Evolutionary conservation across 345 rosid species (phyloP).

Genomic region (Citrus medica): DNA sequence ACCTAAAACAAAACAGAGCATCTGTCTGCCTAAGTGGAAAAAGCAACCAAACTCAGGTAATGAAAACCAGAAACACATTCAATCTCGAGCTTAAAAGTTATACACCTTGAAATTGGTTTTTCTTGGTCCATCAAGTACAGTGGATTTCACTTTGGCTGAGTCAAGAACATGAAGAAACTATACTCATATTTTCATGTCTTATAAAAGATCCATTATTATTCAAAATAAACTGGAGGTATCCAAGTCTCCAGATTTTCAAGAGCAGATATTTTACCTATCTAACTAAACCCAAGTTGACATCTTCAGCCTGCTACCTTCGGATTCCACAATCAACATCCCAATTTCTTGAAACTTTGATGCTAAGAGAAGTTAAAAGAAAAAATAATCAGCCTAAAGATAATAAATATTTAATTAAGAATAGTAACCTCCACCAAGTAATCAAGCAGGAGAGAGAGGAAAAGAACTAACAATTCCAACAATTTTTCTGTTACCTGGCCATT

Average conservation of each 20-base stretch:
- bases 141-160: neutral
- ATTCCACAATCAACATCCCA: neutral
- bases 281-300: neutral
- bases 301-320: neutral
- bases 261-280: neutral
- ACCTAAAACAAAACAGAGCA: too few relatives aligned
- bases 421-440: neutral
- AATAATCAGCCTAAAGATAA: neutral
- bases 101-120: too few relatives aligned
- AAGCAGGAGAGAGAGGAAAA: neutral
- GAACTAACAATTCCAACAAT: neutral
- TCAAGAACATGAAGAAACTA: neutral
- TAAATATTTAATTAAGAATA: neutral
- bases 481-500: constrained; percentile 13
- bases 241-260: neutral
- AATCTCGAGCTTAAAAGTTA: too few relatives aligned
- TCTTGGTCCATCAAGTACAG: too few relatives aligned
- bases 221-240: too few relatives aligned
- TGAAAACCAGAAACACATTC: too few relatives aligned
- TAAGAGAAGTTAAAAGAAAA: neutral
- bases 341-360: neutral
- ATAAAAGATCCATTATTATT: neutral
- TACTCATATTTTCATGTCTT: neutral
- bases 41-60: too few relatives aligned
- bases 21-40: too few relatives aligned